phyloP scores from a whole-genome alignment of 2,329 filamentous ascomycete species.

The Blastomyces parvus region DNA sequence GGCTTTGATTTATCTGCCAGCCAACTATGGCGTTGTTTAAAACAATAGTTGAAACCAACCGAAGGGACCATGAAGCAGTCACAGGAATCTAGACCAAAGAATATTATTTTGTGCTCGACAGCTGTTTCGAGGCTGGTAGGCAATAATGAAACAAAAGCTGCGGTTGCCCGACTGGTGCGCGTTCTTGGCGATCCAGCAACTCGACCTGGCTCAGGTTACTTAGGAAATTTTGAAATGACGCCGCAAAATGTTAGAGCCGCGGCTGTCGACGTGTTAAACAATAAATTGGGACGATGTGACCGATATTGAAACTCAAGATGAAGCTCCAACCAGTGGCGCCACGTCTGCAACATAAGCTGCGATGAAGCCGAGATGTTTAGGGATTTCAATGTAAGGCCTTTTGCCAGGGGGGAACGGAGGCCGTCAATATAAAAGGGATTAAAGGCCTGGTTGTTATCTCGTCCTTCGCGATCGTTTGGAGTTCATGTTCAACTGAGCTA shows the following conservation, averaged over 20 bases:
- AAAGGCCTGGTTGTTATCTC: neutral
- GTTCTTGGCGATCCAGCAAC: neutral
- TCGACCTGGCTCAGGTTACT: too few species aligned
- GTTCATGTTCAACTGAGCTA: neutral
- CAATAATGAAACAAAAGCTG: neutral
- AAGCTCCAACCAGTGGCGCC: neutral
- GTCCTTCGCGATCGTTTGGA: neutral
- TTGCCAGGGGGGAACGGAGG: neutral
- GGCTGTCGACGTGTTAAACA: neutral
- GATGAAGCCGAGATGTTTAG: too few species aligned
- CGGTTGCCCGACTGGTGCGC: neutral
- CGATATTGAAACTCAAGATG: neutral
- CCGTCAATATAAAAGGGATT: neutral
- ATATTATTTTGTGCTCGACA: neutral
- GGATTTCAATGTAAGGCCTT: neutral
- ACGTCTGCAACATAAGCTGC: neutral
- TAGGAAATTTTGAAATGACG: neutral
- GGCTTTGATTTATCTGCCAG: neutral
- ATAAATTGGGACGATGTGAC: neutral
- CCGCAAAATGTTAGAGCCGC: neutral
- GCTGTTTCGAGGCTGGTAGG: neutral
- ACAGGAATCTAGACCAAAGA: neutral
- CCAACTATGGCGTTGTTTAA: neutral
- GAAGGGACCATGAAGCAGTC: neutral
- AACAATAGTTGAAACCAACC: neutral